Evolutionary conservation across 202 grass and related monocot genomes (phyloP).

Genomic region (Eragrostis tef): DNA sequence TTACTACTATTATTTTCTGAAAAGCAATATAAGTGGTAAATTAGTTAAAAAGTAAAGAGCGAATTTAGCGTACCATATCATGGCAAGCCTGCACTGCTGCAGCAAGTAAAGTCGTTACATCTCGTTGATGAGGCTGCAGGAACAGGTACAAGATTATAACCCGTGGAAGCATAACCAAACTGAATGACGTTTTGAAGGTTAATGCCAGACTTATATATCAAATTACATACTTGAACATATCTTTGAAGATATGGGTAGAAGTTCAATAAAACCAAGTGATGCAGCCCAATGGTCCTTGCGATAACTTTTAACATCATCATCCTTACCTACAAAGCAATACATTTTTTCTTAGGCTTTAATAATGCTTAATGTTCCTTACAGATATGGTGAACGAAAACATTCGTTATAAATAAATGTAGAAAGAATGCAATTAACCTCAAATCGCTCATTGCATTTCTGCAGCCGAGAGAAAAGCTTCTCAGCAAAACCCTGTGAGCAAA

Average conservation of each 20-base stretch:
- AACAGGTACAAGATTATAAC: constrained; percentile 38
- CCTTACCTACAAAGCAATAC: constrained; percentile 67
- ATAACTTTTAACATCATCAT: constrained; percentile 96
- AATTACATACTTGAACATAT: constrained; percentile 79
- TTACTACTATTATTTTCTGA: constrained; percentile 9
- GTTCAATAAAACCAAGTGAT: constrained; percentile 83
- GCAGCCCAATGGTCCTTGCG: constrained; percentile 79
- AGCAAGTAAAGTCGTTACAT: constrained; percentile 92
- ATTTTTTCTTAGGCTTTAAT: constrained; percentile 34
- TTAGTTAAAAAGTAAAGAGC: constrained; percentile 19
- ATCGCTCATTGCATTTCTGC: constrained; percentile 88
- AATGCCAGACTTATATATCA: background rate
- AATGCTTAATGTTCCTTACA: constrained; percentile 19
- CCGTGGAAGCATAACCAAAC: constrained; percentile 12
- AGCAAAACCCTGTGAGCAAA: constrained; percentile 71
- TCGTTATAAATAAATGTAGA: background rate
- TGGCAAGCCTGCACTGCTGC: constrained; percentile 97
- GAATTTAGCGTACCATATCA: constrained; percentile 66
- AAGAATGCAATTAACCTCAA: constrained; percentile 64
- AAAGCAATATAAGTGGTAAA: constrained; percentile 20
- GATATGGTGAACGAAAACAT: background rate
- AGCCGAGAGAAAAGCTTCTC: constrained; percentile 91
- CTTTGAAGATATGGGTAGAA: constrained; percentile 90
- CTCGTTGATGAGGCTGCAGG: constrained; percentile 84
- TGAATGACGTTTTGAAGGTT: constrained; percentile 1